Evolutionary conservation across 1,284 basidiomycete genomes (phyloP).

Genomic region (Cystobasidium sp.): DNA sequence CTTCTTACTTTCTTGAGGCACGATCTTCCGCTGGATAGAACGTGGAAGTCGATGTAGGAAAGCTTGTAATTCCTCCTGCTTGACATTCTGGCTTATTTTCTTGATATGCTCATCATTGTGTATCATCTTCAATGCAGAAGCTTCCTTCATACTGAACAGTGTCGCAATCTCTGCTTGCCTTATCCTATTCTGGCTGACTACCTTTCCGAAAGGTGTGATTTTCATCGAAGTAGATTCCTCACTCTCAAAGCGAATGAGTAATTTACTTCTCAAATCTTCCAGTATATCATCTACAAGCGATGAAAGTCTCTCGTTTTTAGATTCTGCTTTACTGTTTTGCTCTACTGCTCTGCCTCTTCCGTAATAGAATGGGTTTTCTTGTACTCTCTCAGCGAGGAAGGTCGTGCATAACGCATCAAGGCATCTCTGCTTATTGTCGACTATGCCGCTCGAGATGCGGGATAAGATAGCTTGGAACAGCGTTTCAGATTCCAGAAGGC

Average conservation of each 20-base stretch:
- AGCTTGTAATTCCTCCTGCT: constrained; percentile 1
- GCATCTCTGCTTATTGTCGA: constrained; percentile 31
- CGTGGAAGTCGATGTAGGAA: constrained; percentile 29
- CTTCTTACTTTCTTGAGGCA: background rate
- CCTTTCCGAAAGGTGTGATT: constrained; percentile 29
- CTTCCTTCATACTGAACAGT: constrained; percentile 15
- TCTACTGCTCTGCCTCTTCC: background rate
- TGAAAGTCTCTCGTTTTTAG: constrained; percentile 29
- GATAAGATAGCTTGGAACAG: constrained; percentile 49
- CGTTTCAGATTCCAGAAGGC: constrained; percentile 58
- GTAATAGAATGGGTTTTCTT: constrained; percentile 86
- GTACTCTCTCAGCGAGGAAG: constrained; percentile 72
- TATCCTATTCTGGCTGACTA: constrained; percentile 13
- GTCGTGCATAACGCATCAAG: constrained; percentile 80
- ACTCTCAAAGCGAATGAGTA: constrained; percentile 14
- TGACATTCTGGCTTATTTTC: background rate
- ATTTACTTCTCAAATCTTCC: constrained; percentile 3
- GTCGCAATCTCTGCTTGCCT: background rate
- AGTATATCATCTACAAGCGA: constrained; percentile 19
- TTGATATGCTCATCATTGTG: background rate
- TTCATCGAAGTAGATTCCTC: constrained; percentile 11
- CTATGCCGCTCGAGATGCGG: constrained; percentile 45
- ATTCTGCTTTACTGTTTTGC: background rate
- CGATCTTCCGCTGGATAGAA: constrained; percentile 30
- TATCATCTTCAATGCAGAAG: constrained; percentile 8